phyloP scores from a whole-genome alignment of 345 rosid genomes.

The Eucalyptus albens region DNA sequence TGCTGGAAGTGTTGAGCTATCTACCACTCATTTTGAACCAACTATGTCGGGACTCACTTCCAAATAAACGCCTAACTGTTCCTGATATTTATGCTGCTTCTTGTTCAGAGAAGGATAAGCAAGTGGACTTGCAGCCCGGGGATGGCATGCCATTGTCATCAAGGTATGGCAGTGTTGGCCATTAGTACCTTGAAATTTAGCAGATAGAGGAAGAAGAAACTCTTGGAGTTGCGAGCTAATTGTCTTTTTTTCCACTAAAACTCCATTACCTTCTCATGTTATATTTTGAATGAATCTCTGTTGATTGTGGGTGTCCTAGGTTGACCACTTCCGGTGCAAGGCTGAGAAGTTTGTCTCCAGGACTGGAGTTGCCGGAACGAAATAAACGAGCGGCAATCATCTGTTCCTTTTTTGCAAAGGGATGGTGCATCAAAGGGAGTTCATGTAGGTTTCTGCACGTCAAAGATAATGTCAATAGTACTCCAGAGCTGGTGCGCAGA shows the following conservation, averaged over 20 bases:
- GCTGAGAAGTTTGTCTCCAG: constrained; percentile 22
- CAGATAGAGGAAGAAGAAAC: neutral
- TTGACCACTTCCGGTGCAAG: constrained; percentile 17
- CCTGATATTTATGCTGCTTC: neutral
- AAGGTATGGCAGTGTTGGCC: constrained; percentile 35
- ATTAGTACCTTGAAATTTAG: neutral
- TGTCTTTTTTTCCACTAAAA: neutral
- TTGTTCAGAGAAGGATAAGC: constrained; percentile 4
- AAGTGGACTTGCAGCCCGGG: constrained; percentile 4
- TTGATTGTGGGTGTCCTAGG: constrained; percentile 41
- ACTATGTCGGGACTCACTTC: neutral
- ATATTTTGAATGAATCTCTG: neutral
- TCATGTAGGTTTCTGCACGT: constrained; percentile 74
- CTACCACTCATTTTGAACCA: neutral
- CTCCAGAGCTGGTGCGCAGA: constrained; percentile 9
- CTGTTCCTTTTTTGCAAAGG: constrained; percentile 66
- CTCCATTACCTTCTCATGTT: neutral
- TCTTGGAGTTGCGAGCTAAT: neutral
- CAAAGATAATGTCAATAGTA: constrained; percentile 11
- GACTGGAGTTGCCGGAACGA: constrained; percentile 10
- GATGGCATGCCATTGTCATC: constrained; percentile 12
- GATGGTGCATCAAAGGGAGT: constrained; percentile 77
- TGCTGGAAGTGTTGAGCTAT: neutral
- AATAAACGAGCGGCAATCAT: constrained; percentile 36
- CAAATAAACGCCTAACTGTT: neutral